Percentiles rank a stretch among this genome's conserved stretches.
phyloP scores from a whole-genome alignment of 345 rosid species.

The Camelina laxa region DNA sequence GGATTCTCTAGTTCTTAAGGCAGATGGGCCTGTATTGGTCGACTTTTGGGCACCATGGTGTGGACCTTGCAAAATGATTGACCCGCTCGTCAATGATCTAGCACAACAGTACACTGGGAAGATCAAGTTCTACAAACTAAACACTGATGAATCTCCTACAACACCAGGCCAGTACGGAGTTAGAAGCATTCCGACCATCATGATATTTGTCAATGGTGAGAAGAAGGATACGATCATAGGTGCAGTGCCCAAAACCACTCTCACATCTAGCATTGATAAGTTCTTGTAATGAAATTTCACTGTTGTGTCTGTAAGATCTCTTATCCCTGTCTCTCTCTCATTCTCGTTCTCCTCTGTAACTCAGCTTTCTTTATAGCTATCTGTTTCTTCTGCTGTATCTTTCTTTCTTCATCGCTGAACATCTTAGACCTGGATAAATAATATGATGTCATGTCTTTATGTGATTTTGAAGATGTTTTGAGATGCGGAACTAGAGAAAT shows the following conservation, averaged over 20 bases:
- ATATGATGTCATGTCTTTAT: slow-evolving; percentile 38
- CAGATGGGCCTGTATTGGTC: slow-evolving; percentile 63
- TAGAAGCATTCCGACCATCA: slow-evolving; percentile 65
- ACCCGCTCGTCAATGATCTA: slow-evolving; percentile 58
- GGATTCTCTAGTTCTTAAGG: slow-evolving; percentile 59
- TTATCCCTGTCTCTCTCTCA: slow-evolving; percentile 9
- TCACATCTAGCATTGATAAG: slow-evolving; percentile 57
- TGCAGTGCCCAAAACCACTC: slow-evolving; percentile 57
- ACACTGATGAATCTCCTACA: slow-evolving; percentile 60
- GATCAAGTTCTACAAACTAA: slow-evolving; percentile 55
- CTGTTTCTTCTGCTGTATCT: slow-evolving; percentile 35
- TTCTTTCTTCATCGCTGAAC: slow-evolving; percentile 40
- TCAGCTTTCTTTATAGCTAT: slow-evolving; percentile 31
- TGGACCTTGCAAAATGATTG: slow-evolving; percentile 67
- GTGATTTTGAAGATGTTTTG: not conserved
- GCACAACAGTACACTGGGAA: slow-evolving; percentile 59
- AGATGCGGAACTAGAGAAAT: not conserved
- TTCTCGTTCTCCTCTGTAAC: slow-evolving; percentile 30
- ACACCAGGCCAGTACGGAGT: slow-evolving; percentile 54
- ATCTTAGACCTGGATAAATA: slow-evolving; percentile 43
- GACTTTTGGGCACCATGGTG: slow-evolving; percentile 77
- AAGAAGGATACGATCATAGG: slow-evolving; percentile 64
- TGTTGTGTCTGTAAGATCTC: slow-evolving; percentile 37
- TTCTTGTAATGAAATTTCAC: slow-evolving; percentile 47
- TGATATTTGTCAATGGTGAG: slow-evolving; percentile 62